Percentiles rank a stretch among this genome's conserved stretches.
phyloP scores from a whole-genome alignment of 2,329 filamentous ascomycete species.

The Arthrobotrys sphaeroides region DNA sequence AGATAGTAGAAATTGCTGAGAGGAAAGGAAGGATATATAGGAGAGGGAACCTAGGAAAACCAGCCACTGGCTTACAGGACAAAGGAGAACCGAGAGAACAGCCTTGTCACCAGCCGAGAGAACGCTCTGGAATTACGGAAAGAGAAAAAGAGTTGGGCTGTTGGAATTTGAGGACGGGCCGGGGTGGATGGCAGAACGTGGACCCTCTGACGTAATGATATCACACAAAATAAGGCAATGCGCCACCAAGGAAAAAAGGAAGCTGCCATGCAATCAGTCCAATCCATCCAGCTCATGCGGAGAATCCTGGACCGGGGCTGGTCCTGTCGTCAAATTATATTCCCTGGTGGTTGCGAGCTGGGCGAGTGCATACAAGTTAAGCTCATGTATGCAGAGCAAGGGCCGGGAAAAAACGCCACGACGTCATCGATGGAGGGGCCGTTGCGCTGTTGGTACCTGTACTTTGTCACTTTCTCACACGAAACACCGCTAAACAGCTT shows the following conservation, averaged over 20 bases:
- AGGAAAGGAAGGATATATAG: no score
- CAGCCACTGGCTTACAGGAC: no score
- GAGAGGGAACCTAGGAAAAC: no score
- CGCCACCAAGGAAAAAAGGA: background rate
- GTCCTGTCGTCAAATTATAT: no score
- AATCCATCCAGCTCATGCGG: background rate
- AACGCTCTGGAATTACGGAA: no score
- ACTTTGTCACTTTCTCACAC: background rate
- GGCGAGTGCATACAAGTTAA: no score
- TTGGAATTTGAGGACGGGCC: background rate
- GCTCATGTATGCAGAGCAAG: background rate
- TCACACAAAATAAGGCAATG: background rate
- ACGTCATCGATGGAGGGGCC: slow-evolving; percentile 32
- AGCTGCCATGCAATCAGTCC: background rate
- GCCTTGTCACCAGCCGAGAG: no score
- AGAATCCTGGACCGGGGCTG: background rate
- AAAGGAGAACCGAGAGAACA: no score
- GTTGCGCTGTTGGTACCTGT: background rate
- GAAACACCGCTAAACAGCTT: no score
- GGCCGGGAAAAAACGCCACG: slow-evolving; percentile 24
- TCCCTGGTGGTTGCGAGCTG: no score
- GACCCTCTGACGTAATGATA: background rate
- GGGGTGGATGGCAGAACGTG: background rate
- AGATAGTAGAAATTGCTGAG: no score
- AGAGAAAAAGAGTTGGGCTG: background rate